Conservation (phyloP, 305 asterid genomes). For the Fraxinus greggii region DNA sequence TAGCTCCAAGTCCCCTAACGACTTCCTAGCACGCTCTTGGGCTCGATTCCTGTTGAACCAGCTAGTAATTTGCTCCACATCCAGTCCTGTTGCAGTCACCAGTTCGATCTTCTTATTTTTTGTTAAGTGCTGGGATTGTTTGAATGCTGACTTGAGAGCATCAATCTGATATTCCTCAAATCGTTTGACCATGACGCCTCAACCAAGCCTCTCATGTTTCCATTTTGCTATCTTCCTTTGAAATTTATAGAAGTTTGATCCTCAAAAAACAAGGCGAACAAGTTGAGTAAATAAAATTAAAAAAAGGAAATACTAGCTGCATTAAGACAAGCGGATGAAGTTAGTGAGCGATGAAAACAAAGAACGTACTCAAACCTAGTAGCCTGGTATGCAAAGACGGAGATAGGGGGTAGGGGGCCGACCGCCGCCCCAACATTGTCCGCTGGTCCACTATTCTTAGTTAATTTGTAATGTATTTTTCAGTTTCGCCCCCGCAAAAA, state of each 20-base stretch:
- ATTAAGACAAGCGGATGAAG: neutral
- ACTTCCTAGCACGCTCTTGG: neutral
- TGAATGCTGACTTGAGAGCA: conserved; percentile 14
- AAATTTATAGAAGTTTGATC: neutral
- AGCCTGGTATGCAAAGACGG: too few relatives aligned
- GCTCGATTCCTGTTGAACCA: conserved; percentile 26
- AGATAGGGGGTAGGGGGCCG: too few relatives aligned
- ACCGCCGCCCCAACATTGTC: too few relatives aligned
- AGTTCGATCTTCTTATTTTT: conserved; percentile 14
- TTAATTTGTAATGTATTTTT: too few relatives aligned
- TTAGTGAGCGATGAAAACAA: neutral
- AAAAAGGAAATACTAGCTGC: neutral
- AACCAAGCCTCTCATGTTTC: neutral
- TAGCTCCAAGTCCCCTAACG: neutral
- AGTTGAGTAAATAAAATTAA: too few relatives aligned
- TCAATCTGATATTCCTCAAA: conserved; percentile 17
- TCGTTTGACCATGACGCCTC: neutral
- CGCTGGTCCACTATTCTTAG: too few relatives aligned
- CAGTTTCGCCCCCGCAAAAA: too few relatives aligned
- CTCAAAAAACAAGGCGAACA: neutral
- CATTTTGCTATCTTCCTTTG: neutral
- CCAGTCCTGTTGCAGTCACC: conserved; percentile 23
- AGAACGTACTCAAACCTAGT: neutral
- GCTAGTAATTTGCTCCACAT: conserved; percentile 26
- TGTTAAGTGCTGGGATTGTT: conserved; percentile 1